These are phyloP conservation scores for Aspergillus sp. DNA, from an alignment of 2,329 filamentous ascomycete genomes.

Conservation along the genomic window DNA sequence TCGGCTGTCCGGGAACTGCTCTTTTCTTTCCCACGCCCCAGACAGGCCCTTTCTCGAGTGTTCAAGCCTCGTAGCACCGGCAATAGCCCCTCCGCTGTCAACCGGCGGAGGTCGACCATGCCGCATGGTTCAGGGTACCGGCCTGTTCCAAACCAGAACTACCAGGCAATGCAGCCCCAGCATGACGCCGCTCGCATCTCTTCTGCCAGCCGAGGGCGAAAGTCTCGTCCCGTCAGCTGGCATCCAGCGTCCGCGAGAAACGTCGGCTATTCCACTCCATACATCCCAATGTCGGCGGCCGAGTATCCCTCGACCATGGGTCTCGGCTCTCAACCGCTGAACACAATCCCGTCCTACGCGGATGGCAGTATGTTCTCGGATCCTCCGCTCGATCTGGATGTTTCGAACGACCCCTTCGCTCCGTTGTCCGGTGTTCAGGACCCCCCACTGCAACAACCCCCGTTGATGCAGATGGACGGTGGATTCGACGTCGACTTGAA, in stretches of 20 bases:
- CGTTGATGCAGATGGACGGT: conserved; percentile 13
- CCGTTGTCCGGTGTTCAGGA: conserved; percentile 12
- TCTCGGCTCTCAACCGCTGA: conserved; percentile 11
- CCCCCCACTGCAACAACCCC: conserved; percentile 13
- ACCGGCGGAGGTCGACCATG: conserved; percentile 47
- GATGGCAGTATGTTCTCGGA: conserved; percentile 16
- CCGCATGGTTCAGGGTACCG: conserved; percentile 38
- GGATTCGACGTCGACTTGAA: conserved; percentile 12
- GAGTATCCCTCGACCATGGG: conserved; percentile 13
- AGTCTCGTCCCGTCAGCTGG: conserved; percentile 62
- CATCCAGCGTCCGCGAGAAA: conserved; percentile 51
- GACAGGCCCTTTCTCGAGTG: conserved; percentile 43
- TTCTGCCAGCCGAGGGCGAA: conserved; percentile 26
- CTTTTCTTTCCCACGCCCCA: conserved; percentile 39
- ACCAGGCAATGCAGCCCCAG: conserved; percentile 29
- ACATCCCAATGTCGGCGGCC: conserved; percentile 10
- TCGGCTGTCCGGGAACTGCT: conserved; percentile 30
- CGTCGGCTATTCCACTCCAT: conserved; percentile 19
- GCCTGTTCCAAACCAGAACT: conserved; percentile 6
- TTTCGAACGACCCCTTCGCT: conserved; percentile 14
- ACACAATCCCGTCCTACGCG: conserved; percentile 9
- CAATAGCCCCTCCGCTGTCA: conserved; percentile 53
- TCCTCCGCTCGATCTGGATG: conserved; percentile 11
- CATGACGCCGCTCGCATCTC: conserved; percentile 37
- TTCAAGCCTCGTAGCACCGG: conserved; percentile 58